Conservation (phyloP, 2,329 filamentous ascomycete genomes). For the Achaetomium macrosporum region DNA sequence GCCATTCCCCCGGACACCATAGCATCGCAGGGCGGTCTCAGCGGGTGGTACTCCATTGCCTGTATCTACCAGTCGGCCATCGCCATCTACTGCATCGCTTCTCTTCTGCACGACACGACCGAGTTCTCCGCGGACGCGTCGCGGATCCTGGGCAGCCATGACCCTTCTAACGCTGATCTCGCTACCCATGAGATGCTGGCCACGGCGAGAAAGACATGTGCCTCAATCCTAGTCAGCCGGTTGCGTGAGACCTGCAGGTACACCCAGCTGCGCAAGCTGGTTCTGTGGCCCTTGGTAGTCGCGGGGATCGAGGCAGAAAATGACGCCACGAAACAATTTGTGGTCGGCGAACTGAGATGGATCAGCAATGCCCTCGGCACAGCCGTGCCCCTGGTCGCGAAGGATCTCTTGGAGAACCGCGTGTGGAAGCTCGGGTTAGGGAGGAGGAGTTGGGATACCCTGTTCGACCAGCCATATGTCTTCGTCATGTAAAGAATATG, state of each 20-base stretch:
- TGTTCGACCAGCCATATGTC: slow-evolving; percentile 8
- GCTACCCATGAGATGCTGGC: neutral
- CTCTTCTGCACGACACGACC: neutral
- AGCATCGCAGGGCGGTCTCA: neutral
- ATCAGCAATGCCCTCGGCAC: slow-evolving; percentile 6
- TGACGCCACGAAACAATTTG: neutral
- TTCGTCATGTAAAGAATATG: slow-evolving; percentile 1
- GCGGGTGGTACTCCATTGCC: neutral
- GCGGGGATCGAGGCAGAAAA: neutral
- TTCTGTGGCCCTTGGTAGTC: slow-evolving; percentile 7
- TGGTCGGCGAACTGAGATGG: neutral
- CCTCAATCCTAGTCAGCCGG: neutral
- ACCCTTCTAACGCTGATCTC: neutral
- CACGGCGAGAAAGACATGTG: neutral
- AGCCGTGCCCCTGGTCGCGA: slow-evolving; percentile 1
- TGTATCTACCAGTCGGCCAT: slow-evolving; percentile 4
- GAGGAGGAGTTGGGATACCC: neutral
- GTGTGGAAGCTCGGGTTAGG: neutral
- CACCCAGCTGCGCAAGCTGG: slow-evolving; percentile 5
- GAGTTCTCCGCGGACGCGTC: too few species aligned
- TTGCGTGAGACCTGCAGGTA: neutral
- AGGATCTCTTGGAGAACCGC: neutral
- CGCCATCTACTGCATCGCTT: slow-evolving; percentile 6
- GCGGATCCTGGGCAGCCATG: too few species aligned
- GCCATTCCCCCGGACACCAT: neutral